Conservation (phyloP, 1,284 basidiomycete species). For the Athelia sp. region DNA sequence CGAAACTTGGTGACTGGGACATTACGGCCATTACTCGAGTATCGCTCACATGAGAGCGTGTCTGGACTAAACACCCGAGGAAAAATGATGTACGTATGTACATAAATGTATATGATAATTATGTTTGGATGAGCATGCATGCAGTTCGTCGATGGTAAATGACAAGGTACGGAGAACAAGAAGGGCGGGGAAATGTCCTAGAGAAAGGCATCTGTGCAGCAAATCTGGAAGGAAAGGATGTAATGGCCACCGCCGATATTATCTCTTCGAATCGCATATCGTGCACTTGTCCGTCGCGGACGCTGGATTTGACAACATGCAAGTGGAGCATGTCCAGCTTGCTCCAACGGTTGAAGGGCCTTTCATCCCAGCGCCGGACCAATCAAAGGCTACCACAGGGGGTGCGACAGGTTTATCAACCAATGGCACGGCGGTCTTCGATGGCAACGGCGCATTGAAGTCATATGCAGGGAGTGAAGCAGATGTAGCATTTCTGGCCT, state of each 20-base stretch:
- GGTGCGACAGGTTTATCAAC: slow-evolving; percentile 8
- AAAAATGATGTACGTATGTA: neutral
- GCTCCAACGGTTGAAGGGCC: slow-evolving; percentile 18
- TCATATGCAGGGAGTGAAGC: slow-evolving; percentile 37
- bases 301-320: slow-evolving; percentile 40
- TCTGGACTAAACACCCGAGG: too few relatives aligned
- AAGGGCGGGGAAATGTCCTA: neutral
- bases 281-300: slow-evolving; percentile 43
- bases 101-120: neutral
- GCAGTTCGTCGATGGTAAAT: neutral
- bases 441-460: slow-evolving; percentile 25
- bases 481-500: slow-evolving; percentile 21
- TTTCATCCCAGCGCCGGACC: slow-evolving; percentile 36
- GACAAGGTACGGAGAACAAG: neutral
- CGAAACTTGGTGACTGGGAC: too few relatives aligned
- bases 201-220: neutral
- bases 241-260: neutral
- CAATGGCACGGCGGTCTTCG: neutral
- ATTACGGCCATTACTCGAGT: too few relatives aligned
- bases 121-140: neutral
- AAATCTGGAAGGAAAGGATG: neutral
- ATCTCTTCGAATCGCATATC: slow-evolving; percentile 35
- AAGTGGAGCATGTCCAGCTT: slow-evolving; percentile 42
- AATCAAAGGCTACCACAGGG: slow-evolving; percentile 27
- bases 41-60: too few relatives aligned